These are phyloP conservation scores for Huntiella bhutanensis DNA, from an alignment of 2,329 filamentous ascomycete genomes.

Conservation along the genomic window DNA sequence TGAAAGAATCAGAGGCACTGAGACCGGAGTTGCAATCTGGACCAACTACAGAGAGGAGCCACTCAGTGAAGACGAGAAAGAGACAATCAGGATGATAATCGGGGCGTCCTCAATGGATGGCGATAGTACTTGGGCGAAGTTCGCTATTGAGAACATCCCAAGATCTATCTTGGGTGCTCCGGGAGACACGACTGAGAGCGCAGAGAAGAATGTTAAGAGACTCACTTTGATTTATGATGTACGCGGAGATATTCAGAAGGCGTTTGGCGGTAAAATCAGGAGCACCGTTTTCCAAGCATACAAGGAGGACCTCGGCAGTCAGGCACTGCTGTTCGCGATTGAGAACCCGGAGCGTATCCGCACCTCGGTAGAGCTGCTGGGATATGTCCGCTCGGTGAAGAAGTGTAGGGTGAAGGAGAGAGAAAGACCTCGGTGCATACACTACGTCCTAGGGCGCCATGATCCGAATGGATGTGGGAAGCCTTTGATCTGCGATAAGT, in stretches of 20 bases:
- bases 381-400: not conserved
- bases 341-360: not conserved
- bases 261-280: not conserved
- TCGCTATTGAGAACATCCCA: no score
- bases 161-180: no score
- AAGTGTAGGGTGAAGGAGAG: not conserved
- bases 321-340: not conserved
- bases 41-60: no score
- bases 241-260: not conserved
- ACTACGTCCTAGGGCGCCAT: not conserved
- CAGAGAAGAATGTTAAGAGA: not conserved
- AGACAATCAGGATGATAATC: no score
- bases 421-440: not conserved
- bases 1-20: no score
- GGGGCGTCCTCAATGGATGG: no score
- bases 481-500: not conserved
- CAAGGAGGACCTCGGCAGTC: not conserved
- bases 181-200: no score
- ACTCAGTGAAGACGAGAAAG: no score
- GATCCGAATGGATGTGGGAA: not conserved
- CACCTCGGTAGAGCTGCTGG: not conserved
- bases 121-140: no score
- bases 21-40: no score
- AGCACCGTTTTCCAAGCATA: not conserved
- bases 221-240: not conserved